phyloP scores from a whole-genome alignment of 2,329 filamentous ascomycete genomes.

The Gliomastix tumulicola region DNA sequence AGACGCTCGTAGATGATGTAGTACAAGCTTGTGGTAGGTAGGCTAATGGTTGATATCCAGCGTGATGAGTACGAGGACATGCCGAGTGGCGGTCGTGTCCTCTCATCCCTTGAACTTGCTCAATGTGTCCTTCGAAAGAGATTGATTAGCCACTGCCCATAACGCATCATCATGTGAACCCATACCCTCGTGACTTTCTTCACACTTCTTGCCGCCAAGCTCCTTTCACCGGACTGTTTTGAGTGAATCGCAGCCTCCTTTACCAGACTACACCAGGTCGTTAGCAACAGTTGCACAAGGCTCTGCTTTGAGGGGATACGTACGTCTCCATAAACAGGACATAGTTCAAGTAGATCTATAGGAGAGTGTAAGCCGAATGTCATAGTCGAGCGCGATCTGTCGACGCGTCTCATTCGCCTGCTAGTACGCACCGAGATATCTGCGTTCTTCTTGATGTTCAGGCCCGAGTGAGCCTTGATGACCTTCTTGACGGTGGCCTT shows the following conservation, averaged over 20 bases:
- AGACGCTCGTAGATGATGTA: too few relatives aligned
- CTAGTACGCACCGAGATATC: constrained; percentile 64
- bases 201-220: constrained; percentile 68
- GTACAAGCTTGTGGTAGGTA: too few relatives aligned
- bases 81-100: too few relatives aligned
- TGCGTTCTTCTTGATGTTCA: constrained; percentile 74
- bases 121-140: constrained; percentile 50
- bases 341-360: constrained; percentile 77
- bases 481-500: constrained; percentile 82
- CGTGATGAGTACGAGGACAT: too few relatives aligned
- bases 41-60: too few relatives aligned
- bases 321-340: constrained; percentile 70
- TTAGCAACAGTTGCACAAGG: too few relatives aligned
- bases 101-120: constrained; percentile 63
- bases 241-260: constrained; percentile 73
- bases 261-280: constrained; percentile 63
- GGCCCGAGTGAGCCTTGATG: constrained; percentile 79
- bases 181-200: constrained; percentile 70
- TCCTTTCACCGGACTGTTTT: constrained; percentile 66
- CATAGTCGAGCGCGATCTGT: constrained; percentile 6
- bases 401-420: constrained; percentile 1
- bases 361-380: constrained; percentile 2
- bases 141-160: constrained; percentile 2
- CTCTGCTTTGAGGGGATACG: too few relatives aligned
- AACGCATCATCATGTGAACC: too few relatives aligned